A percentile compares a stretch with the other conserved stretches of the same genome.
Conservation (phyloP, 306 rosid genomes). For the Fagus crenata region DNA sequence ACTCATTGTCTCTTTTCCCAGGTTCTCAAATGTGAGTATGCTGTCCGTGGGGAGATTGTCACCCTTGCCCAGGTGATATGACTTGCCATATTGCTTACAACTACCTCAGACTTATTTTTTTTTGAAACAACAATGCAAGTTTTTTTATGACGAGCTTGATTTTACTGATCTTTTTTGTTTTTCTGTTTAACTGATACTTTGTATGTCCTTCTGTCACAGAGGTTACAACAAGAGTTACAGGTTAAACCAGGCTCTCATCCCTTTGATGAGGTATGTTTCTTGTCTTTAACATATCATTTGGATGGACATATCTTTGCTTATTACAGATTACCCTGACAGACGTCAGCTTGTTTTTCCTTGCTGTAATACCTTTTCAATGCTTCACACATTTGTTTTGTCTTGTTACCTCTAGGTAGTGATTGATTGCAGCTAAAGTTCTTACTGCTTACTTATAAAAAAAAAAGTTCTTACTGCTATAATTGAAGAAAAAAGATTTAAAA, state of each 20-base stretch:
- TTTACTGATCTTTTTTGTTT: not conserved
- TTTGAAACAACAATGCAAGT: not conserved
- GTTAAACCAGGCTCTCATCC: conserved; percentile 73
- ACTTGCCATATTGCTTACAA: conserved; percentile 16
- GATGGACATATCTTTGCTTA: conserved; percentile 2
- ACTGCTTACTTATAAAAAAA: no score
- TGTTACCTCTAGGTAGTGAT: not conserved
- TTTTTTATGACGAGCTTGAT: conserved; percentile 5
- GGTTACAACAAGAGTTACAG: conserved; percentile 63
- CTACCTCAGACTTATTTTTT: not conserved
- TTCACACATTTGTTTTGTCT: not conserved
- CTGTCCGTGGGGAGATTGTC: conserved; percentile 94
- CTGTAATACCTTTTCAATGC: not conserved
- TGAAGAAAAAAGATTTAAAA: not conserved
- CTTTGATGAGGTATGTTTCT: conserved; percentile 73
- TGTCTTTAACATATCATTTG: conserved; percentile 18
- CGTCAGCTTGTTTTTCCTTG: not conserved
- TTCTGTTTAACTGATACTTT: conserved; percentile 5
- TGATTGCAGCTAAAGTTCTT: not conserved
- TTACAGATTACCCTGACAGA: not conserved
- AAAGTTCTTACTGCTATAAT: not conserved
- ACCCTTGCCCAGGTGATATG: conserved; percentile 81
- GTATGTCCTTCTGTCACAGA: conserved; percentile 47
- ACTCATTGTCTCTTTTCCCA: conserved; percentile 26
- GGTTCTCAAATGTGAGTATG: conserved; percentile 92